A percentile compares a stretch with the other conserved stretches of the same genome.
Conservation (phyloP, 768 basidiomycete genomes). For the Kwoniella europaea region DNA sequence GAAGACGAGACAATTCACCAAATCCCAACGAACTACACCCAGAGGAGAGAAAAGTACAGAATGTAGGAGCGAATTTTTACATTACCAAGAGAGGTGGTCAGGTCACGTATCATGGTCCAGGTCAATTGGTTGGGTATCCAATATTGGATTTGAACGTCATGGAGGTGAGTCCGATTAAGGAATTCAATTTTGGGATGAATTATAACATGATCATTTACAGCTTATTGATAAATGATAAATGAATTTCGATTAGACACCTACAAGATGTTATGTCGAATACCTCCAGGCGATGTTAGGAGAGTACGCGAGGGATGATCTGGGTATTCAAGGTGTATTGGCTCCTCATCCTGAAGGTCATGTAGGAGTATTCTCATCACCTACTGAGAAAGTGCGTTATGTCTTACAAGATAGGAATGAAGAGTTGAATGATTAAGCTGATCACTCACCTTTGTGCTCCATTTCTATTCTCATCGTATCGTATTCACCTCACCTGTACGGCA, state of each 20-base stretch:
- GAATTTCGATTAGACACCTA: constrained; percentile 36
- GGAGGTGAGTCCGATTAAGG: constrained; percentile 62
- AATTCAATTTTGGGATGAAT: too few relatives aligned
- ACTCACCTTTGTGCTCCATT: too few relatives aligned
- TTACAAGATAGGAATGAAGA: too few relatives aligned
- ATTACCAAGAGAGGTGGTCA: constrained; percentile 84
- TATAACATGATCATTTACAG: neutral
- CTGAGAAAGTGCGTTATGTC: constrained; percentile 65
- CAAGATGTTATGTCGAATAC: constrained; percentile 72
- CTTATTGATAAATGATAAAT: neutral
- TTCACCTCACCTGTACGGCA: too few relatives aligned
- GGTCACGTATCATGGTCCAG: constrained; percentile 95
- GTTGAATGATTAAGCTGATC: too few relatives aligned
- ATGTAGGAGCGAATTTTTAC: constrained; percentile 85
- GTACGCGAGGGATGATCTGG: constrained; percentile 65
- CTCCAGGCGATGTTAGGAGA: constrained; percentile 73
- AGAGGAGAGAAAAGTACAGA: constrained; percentile 70
- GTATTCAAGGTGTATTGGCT: constrained; percentile 56
- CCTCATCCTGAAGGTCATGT: constrained; percentile 74
- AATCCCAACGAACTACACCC: constrained; percentile 63
- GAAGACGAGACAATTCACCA: constrained; percentile 72
- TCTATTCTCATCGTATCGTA: too few relatives aligned
- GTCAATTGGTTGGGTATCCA: constrained; percentile 95
- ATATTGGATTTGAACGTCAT: constrained; percentile 85
- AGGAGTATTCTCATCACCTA: constrained; percentile 81